Percentiles rank a stretch among this genome's conserved stretches.
Conservation (phyloP, 169 alveolate genomes). For the Toxoplasma gondii region DNA sequence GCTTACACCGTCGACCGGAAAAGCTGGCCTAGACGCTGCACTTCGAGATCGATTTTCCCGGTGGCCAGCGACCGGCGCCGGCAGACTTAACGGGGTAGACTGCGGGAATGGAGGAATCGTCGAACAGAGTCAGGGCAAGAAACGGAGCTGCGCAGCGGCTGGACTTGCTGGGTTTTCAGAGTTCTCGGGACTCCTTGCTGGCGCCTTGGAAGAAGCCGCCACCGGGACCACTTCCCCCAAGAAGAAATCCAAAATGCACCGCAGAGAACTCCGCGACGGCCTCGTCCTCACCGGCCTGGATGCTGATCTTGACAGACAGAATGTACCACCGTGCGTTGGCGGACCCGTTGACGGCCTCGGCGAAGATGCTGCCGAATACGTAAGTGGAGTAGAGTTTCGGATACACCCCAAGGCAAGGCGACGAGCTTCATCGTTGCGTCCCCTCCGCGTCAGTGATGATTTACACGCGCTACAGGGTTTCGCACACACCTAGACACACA, state of each 20-base stretch:
- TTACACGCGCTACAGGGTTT: too few species aligned
- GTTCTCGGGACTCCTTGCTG: conserved; percentile 11
- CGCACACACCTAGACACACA: too few species aligned
- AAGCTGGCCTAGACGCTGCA: background rate
- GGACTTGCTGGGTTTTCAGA: background rate
- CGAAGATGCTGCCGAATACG: background rate
- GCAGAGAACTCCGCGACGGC: conserved; percentile 7
- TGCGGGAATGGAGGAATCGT: background rate
- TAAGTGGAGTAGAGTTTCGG: background rate
- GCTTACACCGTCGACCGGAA: background rate
- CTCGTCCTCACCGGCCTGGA: background rate
- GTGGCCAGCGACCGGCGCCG: background rate
- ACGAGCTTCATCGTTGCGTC: too few species aligned
- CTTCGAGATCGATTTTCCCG: background rate
- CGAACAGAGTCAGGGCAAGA: background rate
- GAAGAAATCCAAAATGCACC: background rate
- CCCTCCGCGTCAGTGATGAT: too few species aligned
- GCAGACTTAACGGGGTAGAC: background rate
- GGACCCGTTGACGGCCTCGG: background rate
- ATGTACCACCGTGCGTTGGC: background rate
- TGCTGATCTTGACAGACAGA: background rate
- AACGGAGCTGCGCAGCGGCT: background rate
- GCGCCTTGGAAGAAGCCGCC: conserved; percentile 27
- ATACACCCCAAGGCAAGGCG: too few species aligned
- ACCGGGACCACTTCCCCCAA: background rate